Percentiles rank a stretch among this genome's conserved stretches.
phyloP scores from a whole-genome alignment of 495 filamentous ascomycete species.

The Neurospora tetrasperma region DNA sequence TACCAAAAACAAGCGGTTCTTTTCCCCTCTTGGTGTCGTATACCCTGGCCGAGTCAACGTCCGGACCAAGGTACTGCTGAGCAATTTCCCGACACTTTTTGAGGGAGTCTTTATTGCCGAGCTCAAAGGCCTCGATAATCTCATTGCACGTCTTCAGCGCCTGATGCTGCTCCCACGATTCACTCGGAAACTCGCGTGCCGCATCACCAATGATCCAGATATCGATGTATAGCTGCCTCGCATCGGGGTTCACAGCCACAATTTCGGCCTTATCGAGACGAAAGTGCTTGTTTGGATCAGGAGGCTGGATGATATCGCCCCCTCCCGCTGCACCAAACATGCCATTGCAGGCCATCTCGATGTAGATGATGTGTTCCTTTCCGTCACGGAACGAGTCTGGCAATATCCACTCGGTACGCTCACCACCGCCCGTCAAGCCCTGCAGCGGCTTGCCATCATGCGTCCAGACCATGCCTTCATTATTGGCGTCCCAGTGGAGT shows the following conservation, averaged over 20 bases:
- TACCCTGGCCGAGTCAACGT: conserved; percentile 73
- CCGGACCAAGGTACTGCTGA: conserved; percentile 65
- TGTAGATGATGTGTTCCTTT: conserved; percentile 77
- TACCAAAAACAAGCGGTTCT: conserved; percentile 68
- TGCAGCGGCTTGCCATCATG: conserved; percentile 83
- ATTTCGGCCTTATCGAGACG: conserved; percentile 72
- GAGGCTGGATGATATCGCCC: conserved; percentile 82
- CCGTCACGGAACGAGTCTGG: conserved; percentile 73
- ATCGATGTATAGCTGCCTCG: conserved; percentile 74
- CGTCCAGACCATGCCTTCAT: conserved; percentile 84
- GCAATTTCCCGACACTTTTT: conserved; percentile 72
- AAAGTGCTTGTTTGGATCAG: conserved; percentile 70
- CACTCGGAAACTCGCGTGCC: conserved; percentile 65
- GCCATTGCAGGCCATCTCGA: conserved; percentile 97
- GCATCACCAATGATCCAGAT: conserved; percentile 94
- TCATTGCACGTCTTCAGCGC: conserved; percentile 73
- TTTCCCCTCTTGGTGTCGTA: conserved; percentile 55
- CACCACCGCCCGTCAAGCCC: conserved; percentile 84
- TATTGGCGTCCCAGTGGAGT: conserved; percentile 90
- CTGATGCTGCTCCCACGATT: conserved; percentile 78
- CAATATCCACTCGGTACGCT: conserved; percentile 82
- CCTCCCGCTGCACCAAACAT: conserved; percentile 93
- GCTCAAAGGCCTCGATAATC: conserved; percentile 83
- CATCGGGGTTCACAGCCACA: conserved; percentile 77
- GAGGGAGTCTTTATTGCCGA: conserved; percentile 68